Evolutionary conservation across 495 filamentous ascomycete species (phyloP), one percentile per base, ranked within the genome.

Genomic region (Terfezia boudieri): DNA sequence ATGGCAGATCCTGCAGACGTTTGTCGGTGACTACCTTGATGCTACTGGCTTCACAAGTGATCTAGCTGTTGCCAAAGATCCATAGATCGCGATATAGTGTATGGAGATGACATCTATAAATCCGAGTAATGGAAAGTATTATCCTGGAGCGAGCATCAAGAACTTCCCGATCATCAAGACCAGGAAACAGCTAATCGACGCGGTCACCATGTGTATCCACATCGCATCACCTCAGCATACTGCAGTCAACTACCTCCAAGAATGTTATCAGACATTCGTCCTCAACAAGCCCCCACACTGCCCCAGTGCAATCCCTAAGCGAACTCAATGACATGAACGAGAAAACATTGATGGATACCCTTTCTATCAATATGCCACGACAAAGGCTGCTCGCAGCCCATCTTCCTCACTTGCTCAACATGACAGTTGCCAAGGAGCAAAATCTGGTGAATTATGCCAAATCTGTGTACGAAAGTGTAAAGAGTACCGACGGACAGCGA

Each of bases 201-300:
- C 41, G 22, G 37, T 38, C 16, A 74, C 72, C 20, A 74, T 74
- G 71, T 73, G 70, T 63, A 73, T 74, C 59, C 70, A 73, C 62
- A 70, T 71, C 52, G 72, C 71, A 32, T 61, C 72, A 5, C 71
- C 71, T 0, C 71, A 68, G 53, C 72, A 74, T 61, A 70, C 66
- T 12, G 69, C 71, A 26, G 66, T 74, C 36, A 74, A 74, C 57
- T 74, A 74, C 58, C 64, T 74, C 1, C 71, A 73, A 52, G 64
- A 73, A 54, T 74, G 69, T 57, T 74, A 74, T 64, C 67, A 70
- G 35, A 52, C 57, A 32, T 74, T 73, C 52, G 71, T 74, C 6
- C 56, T 67, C 35, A 64, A 67, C 50, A 73, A 73, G 57, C 71
- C 71, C 1, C 62, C 71, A 64, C 60, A 48, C 52, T 6, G 37